Base-by-base conservation (phyloP, 1,284 basidiomycete species). In the Ustilago loliicola region DNA sequence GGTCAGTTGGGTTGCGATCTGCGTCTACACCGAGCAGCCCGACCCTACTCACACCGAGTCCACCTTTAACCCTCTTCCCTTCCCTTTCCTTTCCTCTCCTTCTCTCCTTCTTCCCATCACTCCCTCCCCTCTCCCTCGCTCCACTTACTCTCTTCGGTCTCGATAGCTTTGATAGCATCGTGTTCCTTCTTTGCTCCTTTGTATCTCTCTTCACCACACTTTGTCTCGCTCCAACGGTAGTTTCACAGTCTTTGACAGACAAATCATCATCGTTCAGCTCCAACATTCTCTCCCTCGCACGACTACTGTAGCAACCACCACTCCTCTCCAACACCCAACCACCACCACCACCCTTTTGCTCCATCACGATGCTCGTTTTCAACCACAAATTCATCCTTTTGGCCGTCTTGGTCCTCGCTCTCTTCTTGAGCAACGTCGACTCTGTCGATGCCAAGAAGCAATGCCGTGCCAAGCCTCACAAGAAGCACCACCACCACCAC, bases 91-190 rank as follows among this genome's bases (percentile, higher is more conserved):
- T 38, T 17, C 48, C 23, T 42, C 47, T 58, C 32, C 53, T 61
- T 55, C 13, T 38, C 36, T 51, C 36, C 56, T 52, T 55, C 53
- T 29, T 47, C 47, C 55, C 30, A 34, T 40, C 61, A 17, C 36
- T 36, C 32, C 42, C 45, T 59, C 38, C 27, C 11, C 36, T 23
- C 63, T 27, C 19, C 50, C 61, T n/a, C 61, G 56, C 58, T 50
- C 38, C 48, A 32, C 48, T 15, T n/a, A 25, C 58, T 40, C 51
- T 48, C 38, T 50, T 36, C n/a, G 36, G 40, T 56, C 32, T 53
- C 58, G 71, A 73, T 68, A 58, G 71, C 71, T 73, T 73, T 73
- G 71, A 73, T 59, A 75, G 66, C 72, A 66, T 69, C 72, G 27
- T 15, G 47, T 45, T 58, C 25, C 51, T 50, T 30, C 21, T 32